Base-by-base conservation (phyloP, 1,139 yeast genomes). In the Magnusiomyces ingens region DNA sequence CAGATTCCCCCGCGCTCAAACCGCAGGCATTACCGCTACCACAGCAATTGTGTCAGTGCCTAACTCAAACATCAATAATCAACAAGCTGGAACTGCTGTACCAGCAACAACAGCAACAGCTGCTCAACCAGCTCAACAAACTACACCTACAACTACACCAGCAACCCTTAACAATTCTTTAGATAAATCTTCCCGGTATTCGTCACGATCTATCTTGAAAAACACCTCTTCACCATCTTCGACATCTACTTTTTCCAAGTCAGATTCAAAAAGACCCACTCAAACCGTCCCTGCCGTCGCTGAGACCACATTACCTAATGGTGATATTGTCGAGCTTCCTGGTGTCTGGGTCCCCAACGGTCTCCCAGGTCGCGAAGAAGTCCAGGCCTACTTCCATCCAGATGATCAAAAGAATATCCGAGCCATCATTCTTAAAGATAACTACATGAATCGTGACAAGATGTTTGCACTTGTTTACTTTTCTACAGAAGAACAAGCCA, bases 271-370 rank as follows among this genome's bases (percentile, higher is more conserved):
- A 5, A 42, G 51, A 42, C 40, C 53, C 18, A 32, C 41, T 43
- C 52, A 49, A 19, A 26, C 49, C 36, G 48, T 49, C 17, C 52
- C 50, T 43, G 50, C 46, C 2, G 45, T 56, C 12, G 37, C 55
- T 11, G 50, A 52, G n/a, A 52, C 43, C 35, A 15, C 32, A 4
- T 8, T 26, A 4, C 32, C 32, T 8, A 26, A 26, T 26, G 32
- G 32, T 8, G 32, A 26, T 5, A 26, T 26, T 26, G 44, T 58
- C 4, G 55, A 54, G n/a, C 57, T 59, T 17, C 71, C 71, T 15
- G 75, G 72, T 3, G 61, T 73, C 21, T 72, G 75, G 75, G 63
- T 73, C 56, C 63, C 71, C 40, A 67, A 68, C 47, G 74, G 70
- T 26, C 65, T 63, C 36, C 66, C 64, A 15, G 55, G 65, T 8